These are phyloP conservation scores for Exophiala bonariae DNA, from an alignment of 2,329 filamentous ascomycete species.

Conservation along the genomic window DNA sequence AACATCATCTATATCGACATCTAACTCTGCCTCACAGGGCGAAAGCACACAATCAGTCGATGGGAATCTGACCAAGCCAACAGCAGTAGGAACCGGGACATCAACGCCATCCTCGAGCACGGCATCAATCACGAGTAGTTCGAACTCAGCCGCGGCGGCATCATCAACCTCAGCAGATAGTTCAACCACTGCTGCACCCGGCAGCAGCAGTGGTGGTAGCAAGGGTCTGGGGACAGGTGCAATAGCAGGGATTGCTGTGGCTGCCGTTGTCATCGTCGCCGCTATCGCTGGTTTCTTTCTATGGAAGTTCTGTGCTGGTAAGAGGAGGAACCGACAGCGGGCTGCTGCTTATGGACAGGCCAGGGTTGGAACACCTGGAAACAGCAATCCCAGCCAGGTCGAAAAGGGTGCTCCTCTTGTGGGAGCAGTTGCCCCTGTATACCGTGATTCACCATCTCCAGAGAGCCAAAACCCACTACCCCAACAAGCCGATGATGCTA, in stretches of 20 bases:
- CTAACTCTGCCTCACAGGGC: too few relatives aligned
- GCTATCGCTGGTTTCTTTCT: constrained; percentile 9
- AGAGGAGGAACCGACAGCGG: background rate
- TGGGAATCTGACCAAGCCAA: too few relatives aligned
- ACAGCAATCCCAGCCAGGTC: background rate
- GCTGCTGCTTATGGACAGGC: background rate
- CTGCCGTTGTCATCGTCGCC: constrained; percentile 13
- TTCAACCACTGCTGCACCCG: background rate
- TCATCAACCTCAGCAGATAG: background rate
- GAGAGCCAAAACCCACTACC: constrained; percentile 25
- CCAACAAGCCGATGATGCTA: constrained; percentile 34
- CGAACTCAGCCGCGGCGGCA: background rate
- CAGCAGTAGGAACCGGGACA: too few relatives aligned
- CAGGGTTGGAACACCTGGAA: background rate
- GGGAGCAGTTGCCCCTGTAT: background rate
- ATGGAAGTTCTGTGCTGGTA: background rate
- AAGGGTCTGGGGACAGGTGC: constrained; percentile 4
- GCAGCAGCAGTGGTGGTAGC: background rate
- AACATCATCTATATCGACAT: too few relatives aligned
- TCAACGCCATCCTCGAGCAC: too few relatives aligned
- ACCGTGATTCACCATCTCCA: background rate
- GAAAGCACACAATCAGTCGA: too few relatives aligned
- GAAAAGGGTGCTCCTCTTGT: background rate
- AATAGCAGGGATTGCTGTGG: constrained; percentile 17
- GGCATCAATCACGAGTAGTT: background rate